Base-by-base conservation (phyloP, 2,329 filamentous ascomycete species). In the Orbilia javanica region DNA sequence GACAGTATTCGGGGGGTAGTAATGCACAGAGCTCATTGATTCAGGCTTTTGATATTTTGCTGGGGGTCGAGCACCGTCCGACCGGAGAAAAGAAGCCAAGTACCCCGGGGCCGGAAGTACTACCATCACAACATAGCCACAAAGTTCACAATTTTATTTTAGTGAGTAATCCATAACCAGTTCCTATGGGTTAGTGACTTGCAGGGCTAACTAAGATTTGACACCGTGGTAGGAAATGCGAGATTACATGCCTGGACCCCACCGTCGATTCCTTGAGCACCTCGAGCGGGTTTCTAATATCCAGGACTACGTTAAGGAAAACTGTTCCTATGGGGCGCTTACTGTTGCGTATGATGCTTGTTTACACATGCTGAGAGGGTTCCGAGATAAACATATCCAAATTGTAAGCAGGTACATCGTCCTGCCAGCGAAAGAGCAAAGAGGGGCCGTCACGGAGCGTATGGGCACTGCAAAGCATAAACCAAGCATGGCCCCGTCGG, bases 361-460 rank as follows among this genome's bases (percentile, higher is more conserved):
- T 83, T 87, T 99, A 6, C 91, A 90, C 22, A 93, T 94, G 84
- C 86, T 97, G 50, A 89, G 90, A 10, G 86, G 88, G 20, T 91
- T 97, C 82, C 91, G 94, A 75, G 94, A 97, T 84, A 97, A 94
- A 84, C 96, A 99, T 84, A 97, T 99, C 82, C 92, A 93, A 83
- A 95, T 99, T 81, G 96, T 99, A 18, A 94, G 93, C 3, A 92
- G 96, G 46, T 99, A 98, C 86, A 97, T 99, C 84, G 92, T 99
- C 82, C 87, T 96, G 80, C 94, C 95, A 52, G 94, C 93, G 1
- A 90, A 84, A 66, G 84, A 86, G 72, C 82, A 83, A 15, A 80
- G 80, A 64, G 52, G 64, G 3, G 68, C 46, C 10, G 70, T 67
- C 1, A 80, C 79, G 15, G 72, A 71, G 6, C 57, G 63, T 7